These are phyloP conservation scores for Ceratocystis papillata DNA, from an alignment of 2,329 filamentous ascomycete species.

Conservation along the genomic window DNA sequence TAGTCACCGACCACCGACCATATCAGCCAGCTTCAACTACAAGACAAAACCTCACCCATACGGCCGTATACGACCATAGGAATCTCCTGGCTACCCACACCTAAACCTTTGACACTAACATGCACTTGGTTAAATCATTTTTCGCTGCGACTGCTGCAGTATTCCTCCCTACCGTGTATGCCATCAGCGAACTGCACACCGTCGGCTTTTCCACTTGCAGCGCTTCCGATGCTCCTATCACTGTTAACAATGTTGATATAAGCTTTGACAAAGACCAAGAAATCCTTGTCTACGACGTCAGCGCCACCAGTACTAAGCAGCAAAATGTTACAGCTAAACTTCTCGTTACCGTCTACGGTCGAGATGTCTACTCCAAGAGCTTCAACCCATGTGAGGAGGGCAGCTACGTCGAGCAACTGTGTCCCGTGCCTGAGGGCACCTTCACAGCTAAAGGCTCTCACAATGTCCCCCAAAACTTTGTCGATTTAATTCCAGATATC, in stretches of 20 bases:
- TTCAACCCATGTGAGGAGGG: slow-evolving; percentile 71
- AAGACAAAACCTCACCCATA: not conserved
- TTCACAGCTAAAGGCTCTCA: slow-evolving; percentile 67
- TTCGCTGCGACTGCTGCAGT: slow-evolving; percentile 30
- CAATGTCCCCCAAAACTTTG: slow-evolving; percentile 58
- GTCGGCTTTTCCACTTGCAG: slow-evolving; percentile 66
- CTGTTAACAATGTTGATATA: slow-evolving; percentile 64
- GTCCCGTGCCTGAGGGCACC: slow-evolving; percentile 66
- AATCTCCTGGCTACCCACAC: not conserved
- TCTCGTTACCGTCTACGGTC: slow-evolving; percentile 73
- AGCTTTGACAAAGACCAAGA: slow-evolving; percentile 66
- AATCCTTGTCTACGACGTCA: slow-evolving; percentile 68
- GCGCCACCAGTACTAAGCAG: slow-evolving; percentile 58
- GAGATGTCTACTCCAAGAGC: slow-evolving; percentile 61
- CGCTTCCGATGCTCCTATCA: slow-evolving; percentile 41
- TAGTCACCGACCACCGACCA: not conserved
- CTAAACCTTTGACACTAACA: not conserved
- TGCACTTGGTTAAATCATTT: slow-evolving; percentile 14
- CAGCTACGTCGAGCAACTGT: slow-evolving; percentile 58
- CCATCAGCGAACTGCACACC: slow-evolving; percentile 64
- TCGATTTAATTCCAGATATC: slow-evolving; percentile 69
- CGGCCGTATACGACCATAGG: no score
- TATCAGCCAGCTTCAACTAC: not conserved
- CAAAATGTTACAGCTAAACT: slow-evolving; percentile 74
- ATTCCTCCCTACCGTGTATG: slow-evolving; percentile 43